Evolutionary conservation across 495 filamentous ascomycete species (phyloP), one percentile per base, ranked within the genome.

Genomic region (Entonaema liquescens): DNA sequence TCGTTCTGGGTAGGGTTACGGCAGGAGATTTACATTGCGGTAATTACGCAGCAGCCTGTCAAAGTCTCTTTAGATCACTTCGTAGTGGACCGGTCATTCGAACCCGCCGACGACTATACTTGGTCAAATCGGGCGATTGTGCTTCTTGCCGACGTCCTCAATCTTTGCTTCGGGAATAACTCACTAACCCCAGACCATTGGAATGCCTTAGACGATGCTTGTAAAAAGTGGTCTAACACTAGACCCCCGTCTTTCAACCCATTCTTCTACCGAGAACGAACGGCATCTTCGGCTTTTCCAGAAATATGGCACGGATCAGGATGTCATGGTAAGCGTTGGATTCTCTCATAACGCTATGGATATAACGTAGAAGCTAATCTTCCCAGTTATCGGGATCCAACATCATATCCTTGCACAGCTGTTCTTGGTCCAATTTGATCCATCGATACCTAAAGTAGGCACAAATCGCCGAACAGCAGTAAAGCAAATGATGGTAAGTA

Each of bases 1-100:
- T 80, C 84, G 1, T 89, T 85, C 72, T 88, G 85, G 85, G 84
- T 89, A 31, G 84, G 83, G 8, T 79, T 89, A 13, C 81, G 86
- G 13, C 86, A 88, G 63, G 85, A 87, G 65, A 87, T 89, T 38
- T 87, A 86, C 71, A 77, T 77, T 21, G 86, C 86, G 5, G 85
- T 87, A 59, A 83, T 84, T n/a, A 84, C 80, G 6, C 79, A 83
- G 31, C 74, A 80, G 62, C 71, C 78, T 3, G 80, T 87, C 11
- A 73, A 79, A 15, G 70, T 85, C 29, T 81, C 74, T 56, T 73
- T 84, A 5, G 73, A 79, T 13, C 74, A 79, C 44, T 78, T 75
- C 13, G 73, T 84, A 19, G 76, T 84, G 62, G 80, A 86, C 59
- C 80, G 82, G 35, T 82, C 81, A 0, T 71, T 84, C 9, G 71